Evolutionary conservation across 2,329 filamentous ascomycete species (phyloP), one percentile per base, ranked within the genome.

Genomic region (Clarireedia hainanense): DNA sequence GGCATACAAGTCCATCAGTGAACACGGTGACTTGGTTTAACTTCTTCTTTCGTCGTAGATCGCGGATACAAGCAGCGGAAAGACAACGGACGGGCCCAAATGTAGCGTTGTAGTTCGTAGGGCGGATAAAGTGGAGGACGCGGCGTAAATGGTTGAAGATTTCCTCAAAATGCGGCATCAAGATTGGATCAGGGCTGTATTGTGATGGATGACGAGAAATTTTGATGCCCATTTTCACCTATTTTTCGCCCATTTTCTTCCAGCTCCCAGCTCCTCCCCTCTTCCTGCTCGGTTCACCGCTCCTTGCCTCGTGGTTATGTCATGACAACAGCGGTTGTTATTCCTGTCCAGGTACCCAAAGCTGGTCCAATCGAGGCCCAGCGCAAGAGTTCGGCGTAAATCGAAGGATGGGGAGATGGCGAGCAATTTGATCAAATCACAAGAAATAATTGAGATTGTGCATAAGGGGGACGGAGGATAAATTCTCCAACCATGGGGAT

Each of bases 381-480:
- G n/a, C 42, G 6, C 23, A 12, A 12, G 20, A 45, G 20, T 12
- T 20, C 10, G 7, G 20, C 23, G 20, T 10, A 24, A 23, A 24
- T 12, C n/a, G 10, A 45, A 20, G 42, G 10, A 45, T 40, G 48
- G 48, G 10, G 24, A 40, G 34, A 12, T n/a, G 34, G 36, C 15
- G 48, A 23, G 42, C 55, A 51, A n/a, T 20, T n/a, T 40, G 48
- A 46, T 60, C 61, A 58, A 62, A 61, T 62, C n/a, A 55, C 34
- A 42, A 40, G 45, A 34, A 24, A 59, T 58, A 59, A 63, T 61
- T 61, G 46, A 46, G 6, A 53, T 57, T 57, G 47, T 61, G 63
- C 61, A 62, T 62, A 57, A 60, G 53, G 47, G 46, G 48, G 42
- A 47, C 48, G 52, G 47, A 51, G 47, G 46, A 47, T 36, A 47